phyloP scores from a whole-genome alignment of 2,329 filamentous ascomycete species.

The Trichoderma afroharzianum region DNA sequence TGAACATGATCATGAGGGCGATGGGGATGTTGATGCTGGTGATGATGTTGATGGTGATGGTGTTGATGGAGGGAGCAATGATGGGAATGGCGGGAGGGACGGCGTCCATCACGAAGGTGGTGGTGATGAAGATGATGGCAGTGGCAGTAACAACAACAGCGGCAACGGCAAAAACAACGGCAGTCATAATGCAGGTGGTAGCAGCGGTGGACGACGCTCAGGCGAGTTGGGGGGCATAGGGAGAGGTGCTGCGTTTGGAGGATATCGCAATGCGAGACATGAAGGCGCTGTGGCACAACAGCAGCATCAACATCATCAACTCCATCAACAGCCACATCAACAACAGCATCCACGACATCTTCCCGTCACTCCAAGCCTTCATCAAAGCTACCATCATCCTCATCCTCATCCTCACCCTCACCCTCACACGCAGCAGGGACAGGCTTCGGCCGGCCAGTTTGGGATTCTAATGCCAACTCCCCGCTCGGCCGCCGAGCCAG shows the following conservation, averaged over 20 bases:
- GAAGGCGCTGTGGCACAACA: background rate
- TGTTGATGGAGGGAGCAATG: background rate
- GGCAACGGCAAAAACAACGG: background rate
- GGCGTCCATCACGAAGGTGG: background rate
- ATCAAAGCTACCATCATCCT: slow-evolving; percentile 17
- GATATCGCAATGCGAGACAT: background rate
- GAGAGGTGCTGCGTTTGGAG: background rate
- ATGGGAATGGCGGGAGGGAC: background rate
- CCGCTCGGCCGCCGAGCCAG: background rate
- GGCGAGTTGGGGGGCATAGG: background rate
- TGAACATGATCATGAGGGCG: background rate
- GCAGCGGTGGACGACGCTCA: background rate
- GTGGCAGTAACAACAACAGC: background rate
- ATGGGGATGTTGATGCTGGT: background rate
- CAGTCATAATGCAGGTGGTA: background rate
- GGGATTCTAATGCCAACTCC: slow-evolving; percentile 38
- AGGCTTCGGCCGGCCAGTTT: slow-evolving; percentile 37
- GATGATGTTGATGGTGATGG: background rate
- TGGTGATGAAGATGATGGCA: background rate
- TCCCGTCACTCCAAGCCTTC: background rate
- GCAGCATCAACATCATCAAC: background rate
- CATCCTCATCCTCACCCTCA: slow-evolving; percentile 14
- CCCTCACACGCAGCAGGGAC: slow-evolving; percentile 7
- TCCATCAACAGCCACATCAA: background rate
- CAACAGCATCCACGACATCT: background rate